phyloP scores from a whole-genome alignment of 2,329 filamentous ascomycete genomes.

The Hypoxylon rubiginosum region DNA sequence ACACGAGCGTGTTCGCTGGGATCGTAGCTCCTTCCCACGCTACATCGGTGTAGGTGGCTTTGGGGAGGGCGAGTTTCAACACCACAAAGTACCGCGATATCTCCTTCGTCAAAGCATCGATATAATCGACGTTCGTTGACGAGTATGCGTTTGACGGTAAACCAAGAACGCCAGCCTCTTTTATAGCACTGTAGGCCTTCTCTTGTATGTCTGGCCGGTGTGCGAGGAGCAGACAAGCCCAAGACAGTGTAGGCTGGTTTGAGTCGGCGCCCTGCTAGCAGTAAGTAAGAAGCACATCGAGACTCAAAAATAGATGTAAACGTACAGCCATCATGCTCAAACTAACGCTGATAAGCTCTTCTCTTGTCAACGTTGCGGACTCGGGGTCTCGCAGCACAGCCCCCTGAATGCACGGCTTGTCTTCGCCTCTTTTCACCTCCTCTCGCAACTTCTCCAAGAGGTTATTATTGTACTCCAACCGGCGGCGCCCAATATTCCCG shows the following conservation, averaged over 20 bases:
- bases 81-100: conserved; percentile 39
- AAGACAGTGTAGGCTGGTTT: conserved; percentile 47
- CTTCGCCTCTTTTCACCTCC: conserved; percentile 69
- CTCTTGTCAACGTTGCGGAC: conserved; percentile 71
- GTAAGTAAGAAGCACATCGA: background rate
- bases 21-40: conserved; percentile 51
- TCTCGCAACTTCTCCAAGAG: conserved; percentile 69
- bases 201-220: conserved; percentile 48
- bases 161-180: conserved; percentile 29
- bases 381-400: conserved; percentile 77
- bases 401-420: conserved; percentile 75
- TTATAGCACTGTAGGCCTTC: conserved; percentile 44
- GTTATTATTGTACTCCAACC: conserved; percentile 70
- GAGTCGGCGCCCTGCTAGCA: conserved; percentile 44
- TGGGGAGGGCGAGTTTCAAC: conserved; percentile 34
- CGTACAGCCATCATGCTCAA: conserved; percentile 67
- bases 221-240: conserved; percentile 48
- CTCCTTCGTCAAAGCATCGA: conserved; percentile 38
- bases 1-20: conserved; percentile 66
- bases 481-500: conserved; percentile 67
- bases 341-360: conserved; percentile 75
- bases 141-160: conserved; percentile 32
- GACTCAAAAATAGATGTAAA: background rate
- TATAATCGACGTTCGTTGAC: conserved; percentile 35
- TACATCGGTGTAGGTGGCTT: conserved; percentile 45